Evolutionary conservation across 2,329 filamentous ascomycete species (phyloP).

Genomic region (Trichoderma sp.): DNA sequence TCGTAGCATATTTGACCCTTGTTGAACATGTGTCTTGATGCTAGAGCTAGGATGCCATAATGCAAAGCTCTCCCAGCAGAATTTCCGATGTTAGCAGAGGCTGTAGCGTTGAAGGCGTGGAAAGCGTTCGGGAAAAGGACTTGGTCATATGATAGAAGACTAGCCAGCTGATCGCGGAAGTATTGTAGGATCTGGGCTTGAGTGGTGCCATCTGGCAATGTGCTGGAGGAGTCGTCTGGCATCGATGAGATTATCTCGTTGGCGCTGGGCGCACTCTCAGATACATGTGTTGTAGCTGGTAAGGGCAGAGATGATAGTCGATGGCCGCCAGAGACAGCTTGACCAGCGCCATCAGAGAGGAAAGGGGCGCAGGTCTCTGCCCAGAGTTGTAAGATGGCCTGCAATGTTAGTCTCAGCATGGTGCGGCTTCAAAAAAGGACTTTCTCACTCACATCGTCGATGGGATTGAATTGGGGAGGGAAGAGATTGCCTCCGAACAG

Average conservation of each 20-base stretch:
- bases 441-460: neutral
- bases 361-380: neutral
- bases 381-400: neutral
- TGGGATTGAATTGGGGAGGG: neutral
- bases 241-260: neutral
- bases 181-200: neutral
- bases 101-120: neutral
- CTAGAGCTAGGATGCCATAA: neutral
- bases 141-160: neutral
- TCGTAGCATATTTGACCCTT: neutral
- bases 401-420: neutral
- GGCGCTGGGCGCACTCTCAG: neutral
- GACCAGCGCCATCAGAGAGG: neutral
- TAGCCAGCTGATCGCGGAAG: neutral
- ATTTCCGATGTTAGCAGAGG: neutral
- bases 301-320: neutral
- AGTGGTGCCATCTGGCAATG: neutral
- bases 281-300: neutral
- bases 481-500: neutral
- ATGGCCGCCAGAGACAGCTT: neutral
- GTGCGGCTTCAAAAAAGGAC: neutral
- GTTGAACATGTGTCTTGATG: neutral
- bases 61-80: neutral
- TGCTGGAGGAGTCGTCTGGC: neutral
- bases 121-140: neutral